These are phyloP conservation scores for Fragaria iinumae DNA, from an alignment of 306 rosid species.

Conservation along the genomic window DNA sequence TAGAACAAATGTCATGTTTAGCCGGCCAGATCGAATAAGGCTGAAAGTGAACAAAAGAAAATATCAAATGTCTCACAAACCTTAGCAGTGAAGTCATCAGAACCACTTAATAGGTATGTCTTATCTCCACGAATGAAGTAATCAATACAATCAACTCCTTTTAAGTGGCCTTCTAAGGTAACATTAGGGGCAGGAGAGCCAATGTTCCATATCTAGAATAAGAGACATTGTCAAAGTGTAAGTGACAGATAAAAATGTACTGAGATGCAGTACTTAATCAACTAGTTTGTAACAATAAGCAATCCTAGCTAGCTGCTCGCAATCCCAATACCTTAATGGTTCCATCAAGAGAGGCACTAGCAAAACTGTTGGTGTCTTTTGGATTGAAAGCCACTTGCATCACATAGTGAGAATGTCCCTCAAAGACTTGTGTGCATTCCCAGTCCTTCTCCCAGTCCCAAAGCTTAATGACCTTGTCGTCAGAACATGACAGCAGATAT, in stretches of 20 bases:
- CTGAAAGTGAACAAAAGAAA: background rate
- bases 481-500: slow-evolving; percentile 55
- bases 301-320: too few species aligned
- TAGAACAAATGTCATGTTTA: background rate
- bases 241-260: background rate
- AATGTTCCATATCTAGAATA: slow-evolving; percentile 50
- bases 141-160: slow-evolving; percentile 56
- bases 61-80: slow-evolving; percentile 25
- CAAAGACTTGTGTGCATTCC: slow-evolving; percentile 41
- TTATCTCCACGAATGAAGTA: slow-evolving; percentile 40
- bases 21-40: background rate
- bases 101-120: slow-evolving; percentile 54
- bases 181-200: slow-evolving; percentile 43
- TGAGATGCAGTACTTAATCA: background rate
- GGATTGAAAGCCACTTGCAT: slow-evolving; percentile 62
- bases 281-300: background rate
- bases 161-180: slow-evolving; percentile 56
- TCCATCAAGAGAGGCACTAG: slow-evolving; percentile 59
- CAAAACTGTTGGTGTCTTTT: slow-evolving; percentile 35
- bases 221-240: background rate
- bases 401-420: slow-evolving; percentile 66
- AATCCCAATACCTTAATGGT: slow-evolving; percentile 45
- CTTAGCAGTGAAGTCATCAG: slow-evolving; percentile 62
- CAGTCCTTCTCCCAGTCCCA: slow-evolving; percentile 68
- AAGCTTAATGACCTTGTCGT: slow-evolving; percentile 48